phyloP scores from a whole-genome alignment of 2,329 filamentous ascomycete genomes.

The Grosmannia clavigera region DNA sequence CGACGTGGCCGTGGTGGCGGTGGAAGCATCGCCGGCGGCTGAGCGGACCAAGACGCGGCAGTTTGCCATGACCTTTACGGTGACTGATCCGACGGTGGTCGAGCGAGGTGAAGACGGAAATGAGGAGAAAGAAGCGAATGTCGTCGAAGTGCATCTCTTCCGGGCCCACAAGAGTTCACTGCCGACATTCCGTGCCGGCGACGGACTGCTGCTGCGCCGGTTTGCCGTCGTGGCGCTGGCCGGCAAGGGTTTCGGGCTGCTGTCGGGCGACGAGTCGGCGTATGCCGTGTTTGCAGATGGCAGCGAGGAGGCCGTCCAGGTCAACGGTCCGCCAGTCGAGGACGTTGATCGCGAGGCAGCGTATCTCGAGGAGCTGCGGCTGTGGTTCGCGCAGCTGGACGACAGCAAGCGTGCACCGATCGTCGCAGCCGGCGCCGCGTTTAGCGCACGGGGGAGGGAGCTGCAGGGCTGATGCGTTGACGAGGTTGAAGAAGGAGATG shows the following conservation, averaged over 20 bases:
- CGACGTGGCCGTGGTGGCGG: slow-evolving; percentile 43
- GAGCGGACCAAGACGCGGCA: slow-evolving; percentile 44
- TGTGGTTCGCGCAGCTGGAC: slow-evolving; percentile 38
- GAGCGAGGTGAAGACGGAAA: background rate
- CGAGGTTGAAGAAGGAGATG: too few relatives aligned
- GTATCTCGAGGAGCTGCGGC: slow-evolving; percentile 35
- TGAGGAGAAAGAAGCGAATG: slow-evolving; percentile 20
- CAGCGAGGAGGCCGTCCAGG: slow-evolving; percentile 26
- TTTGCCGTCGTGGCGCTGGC: slow-evolving; percentile 43
- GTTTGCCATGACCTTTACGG: slow-evolving; percentile 44
- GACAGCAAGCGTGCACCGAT: slow-evolving; percentile 32
- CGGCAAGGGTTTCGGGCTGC: slow-evolving; percentile 42
- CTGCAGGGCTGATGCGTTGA: background rate
- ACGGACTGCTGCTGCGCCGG: slow-evolving; percentile 44
- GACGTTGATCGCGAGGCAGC: slow-evolving; percentile 34
- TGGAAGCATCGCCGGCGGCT: slow-evolving; percentile 29
- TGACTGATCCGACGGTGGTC: slow-evolving; percentile 33
- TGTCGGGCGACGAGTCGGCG: slow-evolving; percentile 40
- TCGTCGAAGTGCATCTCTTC: slow-evolving; percentile 45
- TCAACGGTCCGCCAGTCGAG: slow-evolving; percentile 49
- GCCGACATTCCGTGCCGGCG: slow-evolving; percentile 41
- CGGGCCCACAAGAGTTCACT: slow-evolving; percentile 45
- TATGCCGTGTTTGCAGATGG: slow-evolving; percentile 41
- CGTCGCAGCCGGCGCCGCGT: slow-evolving; percentile 31
- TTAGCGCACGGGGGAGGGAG: slow-evolving; percentile 9